phyloP scores from a whole-genome alignment of 768 basidiomycete species.

The Suillus placidus region DNA sequence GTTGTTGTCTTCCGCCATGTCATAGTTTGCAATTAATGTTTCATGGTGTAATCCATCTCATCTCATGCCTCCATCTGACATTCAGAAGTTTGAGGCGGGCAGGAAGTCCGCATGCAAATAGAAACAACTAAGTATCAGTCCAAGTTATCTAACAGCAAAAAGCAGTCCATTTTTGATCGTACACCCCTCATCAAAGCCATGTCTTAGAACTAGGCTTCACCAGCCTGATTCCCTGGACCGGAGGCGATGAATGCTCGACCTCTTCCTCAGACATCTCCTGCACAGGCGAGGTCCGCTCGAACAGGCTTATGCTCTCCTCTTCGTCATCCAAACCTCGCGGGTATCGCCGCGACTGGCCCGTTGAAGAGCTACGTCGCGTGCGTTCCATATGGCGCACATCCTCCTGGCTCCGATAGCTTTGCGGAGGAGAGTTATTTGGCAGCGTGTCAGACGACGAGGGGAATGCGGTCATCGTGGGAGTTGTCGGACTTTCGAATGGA shows the following conservation, averaged over 20 bases:
- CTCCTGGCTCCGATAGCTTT: conserved; percentile 10
- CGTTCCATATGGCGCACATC: conserved; percentile 23
- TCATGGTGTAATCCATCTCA: background rate
- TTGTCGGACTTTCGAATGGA: conserved; percentile 34
- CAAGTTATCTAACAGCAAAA: background rate
- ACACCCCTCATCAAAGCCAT: conserved; percentile 22
- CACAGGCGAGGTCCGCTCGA: conserved; percentile 34
- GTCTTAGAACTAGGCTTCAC: conserved; percentile 34
- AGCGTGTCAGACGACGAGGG: conserved; percentile 25
- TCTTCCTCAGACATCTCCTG: conserved; percentile 24
- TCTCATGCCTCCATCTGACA: background rate
- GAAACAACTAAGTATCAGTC: background rate
- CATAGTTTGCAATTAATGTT: background rate
- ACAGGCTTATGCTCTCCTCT: conserved; percentile 64
- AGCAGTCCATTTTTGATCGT: background rate
- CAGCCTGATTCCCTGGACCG: conserved; percentile 41
- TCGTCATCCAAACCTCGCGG: conserved; percentile 54
- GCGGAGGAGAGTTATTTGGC: conserved; percentile 6
- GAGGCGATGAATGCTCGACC: conserved; percentile 1
- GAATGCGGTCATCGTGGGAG: conserved; percentile 32
- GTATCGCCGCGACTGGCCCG: conserved; percentile 52
- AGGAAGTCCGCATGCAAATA: background rate
- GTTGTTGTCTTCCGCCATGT: background rate
- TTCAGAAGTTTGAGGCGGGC: background rate
- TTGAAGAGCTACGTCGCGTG: conserved; percentile 40